Base-by-base conservation (phyloP, 495 filamentous ascomycete genomes). In the Monascus purpureus region DNA sequence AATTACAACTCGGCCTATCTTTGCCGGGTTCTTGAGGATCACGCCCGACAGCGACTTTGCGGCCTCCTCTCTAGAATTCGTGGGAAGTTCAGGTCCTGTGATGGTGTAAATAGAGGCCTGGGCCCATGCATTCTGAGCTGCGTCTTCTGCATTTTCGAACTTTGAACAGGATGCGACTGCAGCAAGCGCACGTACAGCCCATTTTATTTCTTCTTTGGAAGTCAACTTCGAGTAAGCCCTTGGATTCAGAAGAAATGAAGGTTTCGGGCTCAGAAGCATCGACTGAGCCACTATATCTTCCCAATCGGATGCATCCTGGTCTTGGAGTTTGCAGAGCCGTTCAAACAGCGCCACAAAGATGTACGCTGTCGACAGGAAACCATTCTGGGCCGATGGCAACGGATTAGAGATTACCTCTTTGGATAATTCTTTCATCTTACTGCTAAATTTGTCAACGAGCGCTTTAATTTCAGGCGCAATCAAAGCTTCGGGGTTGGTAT, bases 71-170 rank as follows among this genome's bases (percentile, higher is more conserved):
- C 79, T 72, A 24, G 75, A 59, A 3, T 45, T 57, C 2, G 72
- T 64, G 4, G 77, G 57, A 8, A 82, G 55, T 8, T 43, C 48
- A 6, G 71, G 47, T 1, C 72, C 74, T 24, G 70, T 74, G 22
- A 93, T 68, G n/a, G 77, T 48, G 43, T 77, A 95, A 15, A 95
- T 74, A 29, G 90, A 72, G 0, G 78, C 73, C 45, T 90, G 77
- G 9, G 76, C 75, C 88, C 90, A 95, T 2, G 70, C 67, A 31
- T 67, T 52, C 37, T 63, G 55, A 13, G 50, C 39, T 14, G 50
- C 38, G 14, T 57, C 47, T 33, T 64, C 53, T 2, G 51, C 40
- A 9, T 36, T 41, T 13, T 40, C 24, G 12, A 58, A 55, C 18
- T 52, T 51, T 8, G 63, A 36, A 1, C 60, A 53, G 6, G 62